A percentile compares a stretch with the other conserved stretches of the same genome.
These are phyloP conservation scores for Penicillium longicatenatum DNA, from an alignment of 495 filamentous ascomycete genomes.

Conservation along the genomic window DNA sequence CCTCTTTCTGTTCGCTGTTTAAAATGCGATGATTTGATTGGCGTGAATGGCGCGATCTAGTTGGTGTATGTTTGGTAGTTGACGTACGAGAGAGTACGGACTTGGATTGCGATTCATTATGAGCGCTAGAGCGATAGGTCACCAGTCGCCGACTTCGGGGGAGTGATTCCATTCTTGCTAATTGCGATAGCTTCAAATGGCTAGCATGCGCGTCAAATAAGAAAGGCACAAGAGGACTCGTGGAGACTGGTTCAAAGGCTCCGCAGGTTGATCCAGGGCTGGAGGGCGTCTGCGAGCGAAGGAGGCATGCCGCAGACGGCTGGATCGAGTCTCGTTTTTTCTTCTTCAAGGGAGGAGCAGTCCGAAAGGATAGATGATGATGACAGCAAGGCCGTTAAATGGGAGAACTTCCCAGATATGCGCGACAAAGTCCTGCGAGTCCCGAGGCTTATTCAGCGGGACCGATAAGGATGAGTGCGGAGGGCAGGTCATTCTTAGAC, in stretches of 20 bases:
- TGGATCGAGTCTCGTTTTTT: neutral
- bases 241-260: neutral
- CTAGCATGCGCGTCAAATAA: neutral
- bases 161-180: conserved; percentile 25
- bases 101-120: conserved; percentile 20
- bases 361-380: neutral
- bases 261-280: neutral
- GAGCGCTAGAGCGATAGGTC: conserved; percentile 50
- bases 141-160: conserved; percentile 42
- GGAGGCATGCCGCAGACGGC: conserved; percentile 4
- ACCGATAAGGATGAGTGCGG: conserved; percentile 7
- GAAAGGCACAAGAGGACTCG: too few relatives aligned
- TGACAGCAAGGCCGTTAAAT: neutral
- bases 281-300: neutral
- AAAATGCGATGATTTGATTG: neutral
- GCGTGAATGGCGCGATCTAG: conserved; percentile 1
- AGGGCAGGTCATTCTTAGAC: neutral
- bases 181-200: too few relatives aligned
- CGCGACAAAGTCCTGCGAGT: neutral
- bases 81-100: conserved; percentile 1
- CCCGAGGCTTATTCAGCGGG: conserved; percentile 5
- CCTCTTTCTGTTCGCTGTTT: neutral
- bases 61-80: neutral
- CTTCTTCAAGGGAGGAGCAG: neutral
- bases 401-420: neutral